These are phyloP conservation scores for Rhizopogon sp. DNA, from an alignment of 768 basidiomycete species.

Conservation along the genomic window DNA sequence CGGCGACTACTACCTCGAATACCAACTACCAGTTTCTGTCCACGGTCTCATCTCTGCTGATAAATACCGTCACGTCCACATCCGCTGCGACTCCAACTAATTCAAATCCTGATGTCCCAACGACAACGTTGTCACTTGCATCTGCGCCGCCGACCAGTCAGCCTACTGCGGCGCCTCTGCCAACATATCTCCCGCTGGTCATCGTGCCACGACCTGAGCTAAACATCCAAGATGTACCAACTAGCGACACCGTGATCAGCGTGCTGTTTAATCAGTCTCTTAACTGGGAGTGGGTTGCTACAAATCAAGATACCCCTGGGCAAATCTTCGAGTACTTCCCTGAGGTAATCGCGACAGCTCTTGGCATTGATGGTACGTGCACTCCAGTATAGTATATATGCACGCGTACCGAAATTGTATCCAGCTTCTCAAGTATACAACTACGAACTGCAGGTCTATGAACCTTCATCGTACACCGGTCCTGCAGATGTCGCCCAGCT, in stretches of 20 bases:
- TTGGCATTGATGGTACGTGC: conserved; percentile 38
- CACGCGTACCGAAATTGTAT: conserved; percentile 29
- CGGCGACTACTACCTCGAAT: conserved; percentile 13
- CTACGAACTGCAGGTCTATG: conserved; percentile 63
- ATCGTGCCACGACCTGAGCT: conserved; percentile 43
- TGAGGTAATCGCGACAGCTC: conserved; percentile 37
- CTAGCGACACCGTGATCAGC: conserved; percentile 48
- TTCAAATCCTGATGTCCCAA: conserved; percentile 35
- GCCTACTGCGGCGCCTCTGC: conserved; percentile 37
- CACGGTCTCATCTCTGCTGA: conserved; percentile 29
- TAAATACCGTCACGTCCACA: conserved; percentile 17
- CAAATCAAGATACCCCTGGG: conserved; percentile 48
- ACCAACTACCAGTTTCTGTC: conserved; percentile 30
- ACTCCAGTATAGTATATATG: not conserved
- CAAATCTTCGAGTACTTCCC: conserved; percentile 81
- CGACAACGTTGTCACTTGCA: conserved; percentile 23
- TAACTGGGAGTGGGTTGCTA: conserved; percentile 68
- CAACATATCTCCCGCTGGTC: conserved; percentile 51
- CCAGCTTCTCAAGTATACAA: conserved; percentile 35
- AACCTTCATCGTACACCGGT: conserved; percentile 52
- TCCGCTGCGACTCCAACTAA: conserved; percentile 16
- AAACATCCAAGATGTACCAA: conserved; percentile 24
- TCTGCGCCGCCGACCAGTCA: conserved; percentile 17
- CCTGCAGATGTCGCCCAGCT: conserved; percentile 44
- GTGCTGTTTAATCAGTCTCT: conserved; percentile 57